Evolutionary conservation across 148 eudicot species (phyloP), one percentile per base, ranked within the genome.

Genomic region (Rhododendron ovatum): DNA sequence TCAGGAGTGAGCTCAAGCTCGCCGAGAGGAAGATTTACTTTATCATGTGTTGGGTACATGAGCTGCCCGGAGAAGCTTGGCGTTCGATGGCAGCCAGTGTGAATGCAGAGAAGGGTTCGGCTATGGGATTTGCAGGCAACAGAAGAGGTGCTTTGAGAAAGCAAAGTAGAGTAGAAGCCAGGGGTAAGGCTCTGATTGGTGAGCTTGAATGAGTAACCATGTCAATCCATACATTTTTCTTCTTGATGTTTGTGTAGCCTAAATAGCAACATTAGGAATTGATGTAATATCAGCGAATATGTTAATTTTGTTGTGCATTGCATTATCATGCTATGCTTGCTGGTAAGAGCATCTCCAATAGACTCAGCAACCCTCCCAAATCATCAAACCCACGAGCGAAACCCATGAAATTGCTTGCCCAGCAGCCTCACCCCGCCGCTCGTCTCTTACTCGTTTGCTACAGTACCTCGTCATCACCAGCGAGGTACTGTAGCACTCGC

Each of bases 21-120:
- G 94, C 91, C 7, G 94, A 88, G 86, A 87, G 94, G 88, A 96
- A 96, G 89, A 86, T 93, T 39, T 92, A 92, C 82, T 96, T 94
- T 81, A 87, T 96, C 0, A 92, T 91, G 95, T 96, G 96, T 85
- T 94, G 99, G 99, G 98, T 88, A 41, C 90, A 93, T 74, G 98
- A 94, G 90, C 99, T 94, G 91, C 89, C 89, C 48, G 87, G 33
- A 39, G 94, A 95, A 77, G 91, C 78, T 10, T 96, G 98, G 97
- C 87, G 91, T 88, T 89, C 97, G 0, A 79, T 95, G 82, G 90
- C 93, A 45, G 88, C 85, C 26, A 76, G 89, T 45, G 93, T 95
- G 61, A 84, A 85, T 82, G 92, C 91, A 0, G 99, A 95, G 89
- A 94, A 93, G 90, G 87, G 84, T 50, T 92, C 90, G 15, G 91